Evolutionary conservation across 805 yeast genomes (phyloP), one percentile per base, ranked within the genome.

Genomic region (Kluyveromyces lactis): DNA sequence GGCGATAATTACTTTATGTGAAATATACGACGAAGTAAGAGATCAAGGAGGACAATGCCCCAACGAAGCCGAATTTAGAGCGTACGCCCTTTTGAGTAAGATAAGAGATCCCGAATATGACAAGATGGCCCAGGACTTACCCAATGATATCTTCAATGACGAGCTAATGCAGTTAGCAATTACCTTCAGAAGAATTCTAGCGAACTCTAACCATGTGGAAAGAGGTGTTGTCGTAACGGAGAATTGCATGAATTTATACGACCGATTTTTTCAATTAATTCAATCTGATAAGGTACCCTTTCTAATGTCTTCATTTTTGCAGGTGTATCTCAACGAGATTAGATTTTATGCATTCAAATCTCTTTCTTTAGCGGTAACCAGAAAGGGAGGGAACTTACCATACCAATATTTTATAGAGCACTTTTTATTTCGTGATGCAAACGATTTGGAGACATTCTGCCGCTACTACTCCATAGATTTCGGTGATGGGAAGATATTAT

Each of bases 51-150:
- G 85, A 0, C 44, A 43, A 4, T 75, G 84, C 31, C 84, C 87
- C 0, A 85, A 86, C 50, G 97, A 92, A 60, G 84, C 97, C 0
- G 98, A 92, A 56, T 86, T 92, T 53, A 72, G 97, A 49, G 89
- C 95, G 0, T 92, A 89, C 56, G 81, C 86, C 41, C 63, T 92
- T 16, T 53, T 92, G 13, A 76, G 87, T 48, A 90, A 86, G 50
- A 63, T 85, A 7, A 69, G 85, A 49, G 97, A 92, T 56, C 80
- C 92, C 0, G 97, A 87, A 49, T 63, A 85, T 35, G 96, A 86
- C 46, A 68, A 87, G 40, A 82, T 75, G 45, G 56, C 83, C 9
- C 95, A 86, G 55, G 63, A 68, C 12, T 60, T 87, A 28, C 95
- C 97, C 0, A 41, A 46, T 2, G 52, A 64, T 2, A 67, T 90